A percentile compares a stretch with the other conserved stretches of the same genome.
These are phyloP conservation scores for Cyberlindnera meyerae DNA, from an alignment of 805 yeast species.

Conservation along the genomic window DNA sequence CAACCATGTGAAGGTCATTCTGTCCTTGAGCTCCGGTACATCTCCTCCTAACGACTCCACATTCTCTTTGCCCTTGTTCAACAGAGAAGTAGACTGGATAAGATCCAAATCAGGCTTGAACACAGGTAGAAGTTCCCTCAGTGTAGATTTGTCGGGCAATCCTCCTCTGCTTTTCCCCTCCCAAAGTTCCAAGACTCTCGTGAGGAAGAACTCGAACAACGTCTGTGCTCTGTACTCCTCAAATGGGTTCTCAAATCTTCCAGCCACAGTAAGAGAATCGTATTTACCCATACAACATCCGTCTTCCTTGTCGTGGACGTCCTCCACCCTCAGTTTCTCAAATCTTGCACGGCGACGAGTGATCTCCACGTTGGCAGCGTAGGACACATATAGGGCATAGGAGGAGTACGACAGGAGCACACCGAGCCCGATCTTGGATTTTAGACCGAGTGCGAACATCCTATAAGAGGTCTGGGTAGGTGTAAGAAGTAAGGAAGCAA, in stretches of 20 bases:
- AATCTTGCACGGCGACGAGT: conserved; percentile 34
- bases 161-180: conserved; percentile 57
- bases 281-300: conserved; percentile 29
- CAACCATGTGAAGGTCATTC: conserved; percentile 78
- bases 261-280: conserved; percentile 51
- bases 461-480: neutral
- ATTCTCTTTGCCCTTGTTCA: conserved; percentile 4
- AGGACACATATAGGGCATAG: conserved; percentile 58
- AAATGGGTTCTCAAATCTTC: conserved; percentile 88
- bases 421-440: conserved; percentile 26
- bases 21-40: conserved; percentile 35
- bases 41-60: conserved; percentile 11
- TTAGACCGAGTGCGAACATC: conserved; percentile 14
- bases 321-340: conserved; percentile 19
- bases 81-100: conserved; percentile 17
- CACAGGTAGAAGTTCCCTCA: conserved; percentile 56
- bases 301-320: neutral
- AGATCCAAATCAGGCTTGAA: conserved; percentile 42
- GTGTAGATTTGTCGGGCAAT: conserved; percentile 42
- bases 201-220: conserved; percentile 72
- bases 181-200: conserved; percentile 66
- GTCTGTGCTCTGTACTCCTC: conserved; percentile 88
- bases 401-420: conserved; percentile 50
- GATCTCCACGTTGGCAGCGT: conserved; percentile 51
- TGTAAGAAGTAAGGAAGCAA: too few species aligned